Evolutionary conservation across 345 rosid species (phyloP), one percentile per base, ranked within the genome.

Genomic region (Euphorbia peplus): DNA sequence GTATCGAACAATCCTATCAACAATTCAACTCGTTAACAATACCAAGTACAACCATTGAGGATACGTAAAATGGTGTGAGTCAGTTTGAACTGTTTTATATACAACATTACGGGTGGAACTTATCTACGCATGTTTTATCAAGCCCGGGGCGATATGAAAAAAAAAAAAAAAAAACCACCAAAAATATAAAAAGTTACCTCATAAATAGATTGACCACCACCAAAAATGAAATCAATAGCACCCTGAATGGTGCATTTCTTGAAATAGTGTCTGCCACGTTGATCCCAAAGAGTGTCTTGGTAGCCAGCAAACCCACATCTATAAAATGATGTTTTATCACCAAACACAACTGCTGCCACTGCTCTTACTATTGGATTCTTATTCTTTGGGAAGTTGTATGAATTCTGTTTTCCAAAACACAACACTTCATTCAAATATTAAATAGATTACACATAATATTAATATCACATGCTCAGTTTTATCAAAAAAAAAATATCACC

Each of bases 221-320:
- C 98, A 63, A 89, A 91, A 67, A 93, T 91, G 68, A 89, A 93
- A 80, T 93, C 98, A 0, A 89, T 92, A 8, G 91, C 86, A 13
- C 98, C 96, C 72, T 86, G 85, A 4, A 93, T 89, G 60, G 80
- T 75, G 75, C 95, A 93, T 1, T 57, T 64, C 56, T 74, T 67
- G 81, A 81, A 89, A 78, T 84, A 91, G 68, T 91, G 97, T 11
- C 91, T 77, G 8, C 98, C 98, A 8, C 59, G 51, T 3, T 51
- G 66, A 67, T 91, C 97, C 96, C 95, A 91, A 78, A 93, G 25
- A 0, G 96, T 93, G 79, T 93, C 96, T 73, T 93, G 97, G 60
- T 85, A 19, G 11, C 97, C 85, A 5, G 56, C 78, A 70, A 93
- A 93, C 3, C 87, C 79, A 19, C 86, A 85, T n/a, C 73, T 55